phyloP scores from a whole-genome alignment of 129 eudicot species.

The Flaveria sonorensis region DNA sequence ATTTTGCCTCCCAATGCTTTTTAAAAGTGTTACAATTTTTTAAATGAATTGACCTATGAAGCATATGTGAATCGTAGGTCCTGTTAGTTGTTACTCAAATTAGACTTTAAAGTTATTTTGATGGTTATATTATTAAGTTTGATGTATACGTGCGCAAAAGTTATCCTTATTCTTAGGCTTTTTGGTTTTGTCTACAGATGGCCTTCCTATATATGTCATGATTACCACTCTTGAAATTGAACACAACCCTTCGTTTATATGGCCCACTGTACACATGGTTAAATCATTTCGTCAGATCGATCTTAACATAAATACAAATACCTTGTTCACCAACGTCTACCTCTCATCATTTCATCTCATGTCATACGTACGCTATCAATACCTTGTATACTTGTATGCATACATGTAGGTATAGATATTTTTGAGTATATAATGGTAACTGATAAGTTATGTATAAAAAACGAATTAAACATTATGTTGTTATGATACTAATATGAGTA shows the following conservation, averaged over 20 bases:
- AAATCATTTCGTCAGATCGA: slow-evolving; percentile 33
- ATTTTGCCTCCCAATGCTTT: too few species aligned
- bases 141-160: slow-evolving; percentile 21
- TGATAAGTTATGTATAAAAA: too few species aligned
- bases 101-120: too few species aligned
- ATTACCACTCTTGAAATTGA: slow-evolving; percentile 52
- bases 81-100: too few species aligned
- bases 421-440: too few species aligned
- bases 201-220: slow-evolving; percentile 42
- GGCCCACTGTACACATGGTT: slow-evolving; percentile 36
- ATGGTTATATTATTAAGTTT: background rate
- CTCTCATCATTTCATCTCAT: slow-evolving; percentile 28
- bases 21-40: too few species aligned
- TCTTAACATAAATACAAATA: slow-evolving; percentile 35
- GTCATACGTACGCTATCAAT: background rate
- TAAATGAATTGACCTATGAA: too few species aligned
- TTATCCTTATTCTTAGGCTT: slow-evolving; percentile 46
- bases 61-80: too few species aligned
- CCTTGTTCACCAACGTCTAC: slow-evolving; percentile 36
- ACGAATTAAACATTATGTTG: too few species aligned
- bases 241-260: background rate
- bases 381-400: background rate
- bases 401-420: too few species aligned
- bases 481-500: too few species aligned
- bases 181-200: slow-evolving; percentile 38